phyloP scores from a whole-genome alignment of 108 stramenopile species.

The Epithemia pelagica region DNA sequence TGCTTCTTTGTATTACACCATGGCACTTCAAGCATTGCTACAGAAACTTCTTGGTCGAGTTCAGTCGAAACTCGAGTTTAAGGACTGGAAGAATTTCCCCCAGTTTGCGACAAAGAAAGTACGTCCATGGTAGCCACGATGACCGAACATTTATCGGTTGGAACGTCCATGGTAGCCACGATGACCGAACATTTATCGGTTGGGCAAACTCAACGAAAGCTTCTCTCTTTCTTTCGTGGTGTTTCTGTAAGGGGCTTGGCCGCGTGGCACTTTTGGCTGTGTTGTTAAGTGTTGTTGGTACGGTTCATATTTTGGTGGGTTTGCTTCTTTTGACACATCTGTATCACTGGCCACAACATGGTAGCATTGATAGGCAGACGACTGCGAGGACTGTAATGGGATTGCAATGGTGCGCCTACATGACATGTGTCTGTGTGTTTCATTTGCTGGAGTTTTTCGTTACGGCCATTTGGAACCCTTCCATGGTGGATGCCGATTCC shows the following conservation, averaged over 20 bases:
- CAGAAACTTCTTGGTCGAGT: slow-evolving; percentile 15
- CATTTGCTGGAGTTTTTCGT: slow-evolving; percentile 82
- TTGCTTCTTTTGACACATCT: too few species aligned
- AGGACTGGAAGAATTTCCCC: slow-evolving; percentile 46
- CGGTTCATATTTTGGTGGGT: too few species aligned
- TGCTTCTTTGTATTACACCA: neutral
- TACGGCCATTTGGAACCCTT: slow-evolving; percentile 64
- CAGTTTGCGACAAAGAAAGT: slow-evolving; percentile 32
- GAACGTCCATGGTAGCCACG: too few species aligned
- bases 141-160: neutral
- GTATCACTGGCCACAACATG: too few species aligned
- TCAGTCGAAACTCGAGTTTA: slow-evolving; percentile 54
- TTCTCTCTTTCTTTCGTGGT: slow-evolving; percentile 2
- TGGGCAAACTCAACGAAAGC: neutral
- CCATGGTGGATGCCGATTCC: slow-evolving; percentile 59
- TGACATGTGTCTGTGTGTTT: slow-evolving; percentile 54
- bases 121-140: slow-evolving; percentile 11
- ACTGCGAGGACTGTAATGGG: slow-evolving; percentile 45
- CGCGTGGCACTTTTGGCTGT: slow-evolving; percentile 39
- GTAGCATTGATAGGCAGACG: too few species aligned
- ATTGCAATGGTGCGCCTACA: slow-evolving; percentile 70
- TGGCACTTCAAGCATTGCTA: neutral
- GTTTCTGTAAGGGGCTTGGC: slow-evolving; percentile 23
- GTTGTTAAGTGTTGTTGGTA: slow-evolving; percentile 12
- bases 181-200: slow-evolving; percentile 1